Conservation (phyloP, 768 basidiomycete species). For the Paxillus ammoniavirescens region DNA sequence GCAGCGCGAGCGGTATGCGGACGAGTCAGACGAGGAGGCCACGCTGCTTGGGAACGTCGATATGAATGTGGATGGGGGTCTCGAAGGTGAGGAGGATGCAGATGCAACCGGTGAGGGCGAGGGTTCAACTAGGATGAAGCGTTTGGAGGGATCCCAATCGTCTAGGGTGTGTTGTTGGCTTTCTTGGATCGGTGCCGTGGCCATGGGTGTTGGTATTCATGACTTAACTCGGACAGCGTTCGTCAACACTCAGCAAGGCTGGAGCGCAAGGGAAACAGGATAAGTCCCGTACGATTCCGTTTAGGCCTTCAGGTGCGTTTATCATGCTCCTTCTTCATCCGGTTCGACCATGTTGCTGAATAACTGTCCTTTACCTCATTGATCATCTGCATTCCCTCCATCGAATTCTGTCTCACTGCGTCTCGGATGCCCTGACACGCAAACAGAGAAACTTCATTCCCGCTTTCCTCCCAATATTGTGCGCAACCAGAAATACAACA, state of each 20-base stretch:
- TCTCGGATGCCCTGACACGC: no score
- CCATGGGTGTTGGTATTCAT: constrained; percentile 1
- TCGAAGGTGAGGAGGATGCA: constrained; percentile 37
- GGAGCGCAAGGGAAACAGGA: constrained; percentile 44
- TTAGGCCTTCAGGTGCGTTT: constrained; percentile 63
- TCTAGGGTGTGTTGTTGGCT: constrained; percentile 14
- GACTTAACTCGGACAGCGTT: constrained; percentile 10
- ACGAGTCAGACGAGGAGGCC: constrained; percentile 64
- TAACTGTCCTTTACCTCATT: neutral
- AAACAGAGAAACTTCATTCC: constrained; percentile 65
- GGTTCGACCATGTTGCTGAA: constrained; percentile 1
- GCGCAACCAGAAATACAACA: constrained; percentile 97
- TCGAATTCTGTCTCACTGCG: no score
- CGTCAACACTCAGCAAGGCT: constrained; percentile 17
- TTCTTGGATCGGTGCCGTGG: neutral
- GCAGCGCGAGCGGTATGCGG: constrained; percentile 54
- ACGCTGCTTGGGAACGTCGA: constrained; percentile 44
- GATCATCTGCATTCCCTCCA: no score
- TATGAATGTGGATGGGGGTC: constrained; percentile 34
- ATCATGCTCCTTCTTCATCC: neutral
- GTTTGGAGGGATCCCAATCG: constrained; percentile 21
- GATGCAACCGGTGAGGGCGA: constrained; percentile 34
- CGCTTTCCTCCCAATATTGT: constrained; percentile 86
- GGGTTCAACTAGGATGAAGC: constrained; percentile 25
- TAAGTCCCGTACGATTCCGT: constrained; percentile 75